Base-by-base conservation (phyloP, 2,329 filamentous ascomycete genomes). In the Fusarium redolens region DNA sequence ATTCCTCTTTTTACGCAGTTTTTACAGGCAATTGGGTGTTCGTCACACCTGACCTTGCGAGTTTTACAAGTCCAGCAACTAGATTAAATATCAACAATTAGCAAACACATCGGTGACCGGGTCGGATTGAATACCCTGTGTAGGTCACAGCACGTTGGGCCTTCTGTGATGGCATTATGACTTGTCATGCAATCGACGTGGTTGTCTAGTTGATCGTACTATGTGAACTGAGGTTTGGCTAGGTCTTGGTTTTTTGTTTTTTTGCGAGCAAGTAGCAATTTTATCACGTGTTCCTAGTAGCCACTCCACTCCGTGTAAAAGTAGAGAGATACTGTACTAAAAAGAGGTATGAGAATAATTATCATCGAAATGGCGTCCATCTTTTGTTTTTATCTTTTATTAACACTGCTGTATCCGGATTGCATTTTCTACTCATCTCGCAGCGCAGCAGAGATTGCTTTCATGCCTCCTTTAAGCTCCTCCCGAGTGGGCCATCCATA, bases 371-470 rank as follows among this genome's bases (percentile, higher is more conserved):
- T 3, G 17, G 1, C 0, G 5, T 13, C 7, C 7, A 22, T 2
- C 7, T 33, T 2, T 31, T 4, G 4, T 5, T 40, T 13, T 4
- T 0, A 17, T 8, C 0, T 9, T 4, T 22, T 31, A 31, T 10
- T 12, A 5, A 4, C 0, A 12, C 1, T 14, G 0, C 9, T 5
- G 2, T 9, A 50, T 31, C 2, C 0, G 14, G 13, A 6, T 6
- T 4, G 18, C 5, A 3, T 7, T 12, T 17, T 12, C 31, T 61
- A 56, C 15, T 38, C 31, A 8, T 61, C 50, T n/a, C 50, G 15
- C 6, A 61, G 25, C 2, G 58, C 58, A 11, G 30, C 31, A 5
- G 52, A 62, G 25, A 59, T 62, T 4, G 60, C 28, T 1, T 30
- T 59, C 52, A 62, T 62, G 3, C 52, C 60, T 2, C 43, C 52